Percentiles rank a stretch among this genome's conserved stretches.
These are phyloP conservation scores for Purpureocillium lavendulum DNA, from an alignment of 2,329 filamentous ascomycete genomes.

Conservation along the genomic window DNA sequence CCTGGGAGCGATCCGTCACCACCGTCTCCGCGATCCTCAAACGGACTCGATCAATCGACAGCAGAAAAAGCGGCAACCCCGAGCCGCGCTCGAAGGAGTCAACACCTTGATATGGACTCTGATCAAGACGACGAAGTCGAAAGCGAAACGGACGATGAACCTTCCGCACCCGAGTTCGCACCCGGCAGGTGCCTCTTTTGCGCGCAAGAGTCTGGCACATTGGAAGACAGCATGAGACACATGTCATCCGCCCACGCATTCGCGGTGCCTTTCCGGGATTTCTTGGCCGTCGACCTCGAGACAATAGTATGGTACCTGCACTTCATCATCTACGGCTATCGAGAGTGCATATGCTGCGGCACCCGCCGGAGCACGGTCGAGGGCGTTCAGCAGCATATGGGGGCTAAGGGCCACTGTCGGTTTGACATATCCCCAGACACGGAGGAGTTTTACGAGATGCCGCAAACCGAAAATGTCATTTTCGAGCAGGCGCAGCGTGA, in stretches of 20 bases:
- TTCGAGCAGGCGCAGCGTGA: background rate
- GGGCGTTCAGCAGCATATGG: slow-evolving; percentile 43
- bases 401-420: slow-evolving; percentile 37
- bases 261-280: slow-evolving; percentile 27
- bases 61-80: background rate
- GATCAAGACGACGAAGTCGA: background rate
- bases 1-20: slow-evolving; percentile 8
- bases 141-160: slow-evolving; percentile 1
- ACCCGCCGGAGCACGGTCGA: slow-evolving; percentile 30
- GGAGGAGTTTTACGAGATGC: slow-evolving; percentile 31
- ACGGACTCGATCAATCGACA: background rate
- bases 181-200: slow-evolving; percentile 35
- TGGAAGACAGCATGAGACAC: slow-evolving; percentile 33
- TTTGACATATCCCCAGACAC: slow-evolving; percentile 32
- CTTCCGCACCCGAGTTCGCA: slow-evolving; percentile 13
- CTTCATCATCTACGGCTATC: slow-evolving; percentile 38
- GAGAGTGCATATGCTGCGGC: slow-evolving; percentile 43
- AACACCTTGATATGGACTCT: background rate
- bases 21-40: slow-evolving; percentile 4
- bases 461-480: background rate
- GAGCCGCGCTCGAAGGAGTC: background rate
- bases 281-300: slow-evolving; percentile 34
- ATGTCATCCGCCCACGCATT: slow-evolving; percentile 42
- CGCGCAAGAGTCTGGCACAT: slow-evolving; percentile 13
- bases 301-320: slow-evolving; percentile 39